phyloP scores from a whole-genome alignment of 768 basidiomycete genomes.

The Hydnum rufescens region DNA sequence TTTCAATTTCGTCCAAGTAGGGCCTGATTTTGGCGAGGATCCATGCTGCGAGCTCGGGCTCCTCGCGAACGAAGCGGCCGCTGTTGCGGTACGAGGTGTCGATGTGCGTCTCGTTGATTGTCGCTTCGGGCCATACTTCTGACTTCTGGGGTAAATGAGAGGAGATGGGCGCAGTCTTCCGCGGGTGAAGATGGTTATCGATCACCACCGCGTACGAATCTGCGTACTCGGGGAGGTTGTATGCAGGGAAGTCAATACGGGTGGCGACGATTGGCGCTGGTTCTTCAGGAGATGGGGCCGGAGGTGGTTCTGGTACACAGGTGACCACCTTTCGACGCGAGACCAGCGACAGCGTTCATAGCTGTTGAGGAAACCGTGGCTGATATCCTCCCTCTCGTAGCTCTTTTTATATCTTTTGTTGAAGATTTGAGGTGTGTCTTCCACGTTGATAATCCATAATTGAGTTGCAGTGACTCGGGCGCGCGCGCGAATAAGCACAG shows the following conservation, averaged over 20 bases:
- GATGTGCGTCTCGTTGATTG: background rate
- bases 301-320: slow-evolving; percentile 2
- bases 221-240: slow-evolving; percentile 8
- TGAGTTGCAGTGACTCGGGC: too few species aligned
- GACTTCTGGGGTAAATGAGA: too few species aligned
- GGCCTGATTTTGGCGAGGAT: slow-evolving; percentile 8
- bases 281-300: background rate
- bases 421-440: too few species aligned
- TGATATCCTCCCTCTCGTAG: too few species aligned
- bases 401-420: too few species aligned
- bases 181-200: slow-evolving; percentile 4
- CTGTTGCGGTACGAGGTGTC: slow-evolving; percentile 9
- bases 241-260: slow-evolving; percentile 8
- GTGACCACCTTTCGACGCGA: too few species aligned
- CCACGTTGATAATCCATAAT: too few species aligned
- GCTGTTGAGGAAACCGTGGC: too few species aligned
- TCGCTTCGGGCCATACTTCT: slow-evolving; percentile 4
- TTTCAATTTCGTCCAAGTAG: slow-evolving; percentile 1
- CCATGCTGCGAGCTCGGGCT: slow-evolving; percentile 8
- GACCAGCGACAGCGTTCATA: too few species aligned
- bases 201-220: slow-evolving; percentile 8
- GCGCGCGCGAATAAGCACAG: too few species aligned
- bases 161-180: background rate
- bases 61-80: slow-evolving; percentile 7
- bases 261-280: slow-evolving; percentile 5